Percentiles rank a stretch among this genome's conserved stretches.
These are phyloP conservation scores for Podosphaera xanthii DNA, from an alignment of 2,329 filamentous ascomycete genomes.

Conservation along the genomic window DNA sequence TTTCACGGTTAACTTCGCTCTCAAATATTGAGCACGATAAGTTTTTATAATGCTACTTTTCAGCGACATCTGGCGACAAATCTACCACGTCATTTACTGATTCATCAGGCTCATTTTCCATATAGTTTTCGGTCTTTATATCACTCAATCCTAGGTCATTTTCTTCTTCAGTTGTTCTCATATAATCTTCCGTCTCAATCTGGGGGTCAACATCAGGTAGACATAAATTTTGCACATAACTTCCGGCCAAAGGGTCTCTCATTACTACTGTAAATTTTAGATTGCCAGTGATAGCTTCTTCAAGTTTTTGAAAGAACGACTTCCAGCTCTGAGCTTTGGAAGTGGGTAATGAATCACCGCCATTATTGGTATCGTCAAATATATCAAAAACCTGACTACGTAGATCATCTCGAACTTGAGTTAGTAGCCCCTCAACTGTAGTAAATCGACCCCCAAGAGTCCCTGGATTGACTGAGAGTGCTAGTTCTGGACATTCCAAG, in stretches of 20 bases:
- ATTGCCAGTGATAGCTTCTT: conserved; percentile 57
- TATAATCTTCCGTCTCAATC: conserved; percentile 62
- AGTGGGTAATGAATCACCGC: conserved; percentile 56
- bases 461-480: conserved; percentile 71
- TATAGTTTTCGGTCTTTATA: conserved; percentile 78
- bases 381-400: conserved; percentile 69
- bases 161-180: conserved; percentile 74
- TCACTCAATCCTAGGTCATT: conserved; percentile 78
- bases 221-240: conserved; percentile 79
- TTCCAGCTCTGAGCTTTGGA: conserved; percentile 53
- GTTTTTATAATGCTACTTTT: neutral
- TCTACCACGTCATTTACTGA: neutral
- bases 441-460: conserved; percentile 93
- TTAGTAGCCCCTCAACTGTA: conserved; percentile 81
- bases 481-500: conserved; percentile 67
- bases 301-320: conserved; percentile 55
- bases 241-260: conserved; percentile 72
- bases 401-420: conserved; percentile 78
- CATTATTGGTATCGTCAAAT: conserved; percentile 29
- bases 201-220: conserved; percentile 55
- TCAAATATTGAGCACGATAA: too few relatives aligned
- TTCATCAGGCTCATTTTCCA: conserved; percentile 5
- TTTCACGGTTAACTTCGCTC: too few relatives aligned
- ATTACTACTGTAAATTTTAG: conserved; percentile 64
- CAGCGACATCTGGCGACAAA: neutral